phyloP scores from a whole-genome alignment of 176 grass and related monocot species.

The Avena eriantha region DNA sequence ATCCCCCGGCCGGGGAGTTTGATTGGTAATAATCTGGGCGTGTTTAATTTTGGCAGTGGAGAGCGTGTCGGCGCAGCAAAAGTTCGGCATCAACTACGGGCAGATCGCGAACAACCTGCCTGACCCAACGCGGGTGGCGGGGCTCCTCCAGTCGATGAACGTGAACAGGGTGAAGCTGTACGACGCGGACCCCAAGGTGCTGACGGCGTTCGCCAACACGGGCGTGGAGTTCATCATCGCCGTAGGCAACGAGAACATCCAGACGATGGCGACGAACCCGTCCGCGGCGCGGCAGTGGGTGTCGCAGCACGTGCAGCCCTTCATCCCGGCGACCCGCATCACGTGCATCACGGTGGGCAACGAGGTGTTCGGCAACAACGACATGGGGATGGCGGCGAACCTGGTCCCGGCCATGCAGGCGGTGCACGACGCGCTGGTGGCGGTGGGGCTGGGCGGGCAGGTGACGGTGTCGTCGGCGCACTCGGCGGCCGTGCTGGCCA shows the following conservation, averaged over 20 bases:
- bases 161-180: constrained; percentile 87
- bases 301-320: constrained; percentile 68
- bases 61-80: constrained; percentile 45
- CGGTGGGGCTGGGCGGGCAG: constrained; percentile 41
- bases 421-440: constrained; percentile 56
- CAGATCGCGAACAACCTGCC: constrained; percentile 85
- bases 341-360: constrained; percentile 85
- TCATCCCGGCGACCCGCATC: constrained; percentile 67
- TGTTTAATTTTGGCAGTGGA: constrained; percentile 40
- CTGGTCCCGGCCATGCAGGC: constrained; percentile 81
- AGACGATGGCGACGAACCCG: constrained; percentile 44
- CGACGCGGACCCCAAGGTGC: constrained; percentile 69
- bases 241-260: constrained; percentile 69
- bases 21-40: background rate
- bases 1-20: no score
- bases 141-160: constrained; percentile 65
- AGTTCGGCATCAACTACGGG: constrained; percentile 88
- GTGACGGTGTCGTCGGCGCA: constrained; percentile 78
- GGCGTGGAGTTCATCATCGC: constrained; percentile 85
- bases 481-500: constrained; percentile 59
- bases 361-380: constrained; percentile 69
- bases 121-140: constrained; percentile 56
- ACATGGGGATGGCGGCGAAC: constrained; percentile 52
- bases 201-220: constrained; percentile 66
- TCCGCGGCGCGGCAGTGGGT: constrained; percentile 67